Conservation (phyloP, 768 basidiomycete species). For the Pholiota molesta region DNA sequence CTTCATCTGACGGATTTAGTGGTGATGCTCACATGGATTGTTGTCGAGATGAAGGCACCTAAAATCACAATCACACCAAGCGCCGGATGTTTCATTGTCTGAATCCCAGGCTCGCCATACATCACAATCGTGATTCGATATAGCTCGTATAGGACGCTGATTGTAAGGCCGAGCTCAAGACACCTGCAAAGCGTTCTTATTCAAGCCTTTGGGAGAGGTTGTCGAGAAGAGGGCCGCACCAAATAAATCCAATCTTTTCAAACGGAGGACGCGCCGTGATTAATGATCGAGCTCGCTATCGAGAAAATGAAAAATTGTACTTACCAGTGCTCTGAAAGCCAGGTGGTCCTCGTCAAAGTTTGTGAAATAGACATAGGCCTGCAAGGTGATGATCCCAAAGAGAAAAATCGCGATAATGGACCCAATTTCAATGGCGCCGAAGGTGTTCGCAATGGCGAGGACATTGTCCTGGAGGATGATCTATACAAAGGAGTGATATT, state of each 20-base stretch:
- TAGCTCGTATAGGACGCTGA: slow-evolving; percentile 24
- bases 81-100: slow-evolving; percentile 17
- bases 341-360: slow-evolving; percentile 20
- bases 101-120: slow-evolving; percentile 19
- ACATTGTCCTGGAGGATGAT: background rate
- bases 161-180: slow-evolving; percentile 28
- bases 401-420: slow-evolving; percentile 25
- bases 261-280: background rate
- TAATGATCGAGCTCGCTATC: background rate
- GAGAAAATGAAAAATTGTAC: background rate
- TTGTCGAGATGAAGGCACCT: slow-evolving; percentile 27
- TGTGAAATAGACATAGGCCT: slow-evolving; percentile 24
- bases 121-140: slow-evolving; percentile 30
- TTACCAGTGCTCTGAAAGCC: slow-evolving; percentile 21
- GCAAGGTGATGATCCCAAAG: slow-evolving; percentile 27
- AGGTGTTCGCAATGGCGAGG: slow-evolving; percentile 8
- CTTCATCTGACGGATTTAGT: background rate
- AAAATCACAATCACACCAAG: slow-evolving; percentile 21
- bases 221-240: background rate
- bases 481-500: background rate
- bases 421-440: slow-evolving; percentile 29
- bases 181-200: slow-evolving; percentile 16
- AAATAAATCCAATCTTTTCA: background rate
- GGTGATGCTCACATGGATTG: slow-evolving; percentile 25
- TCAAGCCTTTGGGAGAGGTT: background rate